Base-by-base conservation (phyloP, 495 filamentous ascomycete species). In the Glutinoglossum americanum region DNA sequence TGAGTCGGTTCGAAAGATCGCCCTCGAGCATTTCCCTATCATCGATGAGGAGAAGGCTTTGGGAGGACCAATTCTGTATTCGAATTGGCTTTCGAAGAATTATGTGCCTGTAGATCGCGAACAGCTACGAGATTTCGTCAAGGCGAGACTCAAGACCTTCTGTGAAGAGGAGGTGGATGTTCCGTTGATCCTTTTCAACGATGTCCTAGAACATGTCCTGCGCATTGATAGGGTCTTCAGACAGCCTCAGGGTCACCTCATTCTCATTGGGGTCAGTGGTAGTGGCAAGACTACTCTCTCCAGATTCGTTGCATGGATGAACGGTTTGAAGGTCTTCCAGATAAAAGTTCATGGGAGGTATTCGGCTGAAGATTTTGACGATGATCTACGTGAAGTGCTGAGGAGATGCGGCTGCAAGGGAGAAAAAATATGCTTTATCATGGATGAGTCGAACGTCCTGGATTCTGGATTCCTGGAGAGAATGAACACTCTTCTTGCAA, bases 281-380 rank as follows among this genome's bases (percentile, higher is more conserved):
- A 92, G 85, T 73, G 92, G 92, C 66, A 99, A 99, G 77, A 99
- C 92, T 0, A 99, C 92, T 2, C 74, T 99, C 49, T 96, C 92
- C 26, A 82, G 93, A 56, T 99, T 99, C 63, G 92, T 97, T 59
- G 92, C 92, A 37, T 99, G 92, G 92, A 99, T 99, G 92, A 99
- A 99, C 65, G 92, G 92, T 51, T 74, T 99, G 64, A 95, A 92
- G 68, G 88, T 97, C 51, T 97, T 94, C 75, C 92, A 99, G 69
- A 97, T 99, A 74, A 99, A 96, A 73, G 92, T 99, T 0, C 92
- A 99, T 66, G 92, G 92, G 47, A 96, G 89, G 68, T 99, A 99
- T 67, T 95, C 92, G 26, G 87, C 87, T 13, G 92, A 95, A 68
- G 92, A 99, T 71, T 99, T 99, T 66, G 92, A 99, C 66, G 93